Conservation (phyloP, 768 basidiomycete species). For the Roridomyces roridus region DNA sequence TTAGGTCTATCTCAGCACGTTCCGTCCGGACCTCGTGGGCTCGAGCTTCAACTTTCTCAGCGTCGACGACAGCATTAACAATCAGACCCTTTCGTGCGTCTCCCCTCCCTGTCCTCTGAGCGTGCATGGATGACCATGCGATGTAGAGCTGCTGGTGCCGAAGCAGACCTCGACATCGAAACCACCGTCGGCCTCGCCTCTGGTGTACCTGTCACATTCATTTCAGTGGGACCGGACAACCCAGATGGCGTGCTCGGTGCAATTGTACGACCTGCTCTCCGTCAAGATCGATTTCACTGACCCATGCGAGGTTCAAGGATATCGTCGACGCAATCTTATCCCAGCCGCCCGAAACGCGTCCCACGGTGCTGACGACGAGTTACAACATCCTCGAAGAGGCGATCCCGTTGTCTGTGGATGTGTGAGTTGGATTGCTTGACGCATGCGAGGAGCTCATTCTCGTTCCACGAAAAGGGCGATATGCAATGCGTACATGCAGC, state of each 20-base stretch:
- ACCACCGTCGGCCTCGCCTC: constrained; percentile 43
- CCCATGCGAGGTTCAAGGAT: too few species aligned
- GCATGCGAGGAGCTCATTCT: constrained; percentile 35
- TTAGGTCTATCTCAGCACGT: neutral
- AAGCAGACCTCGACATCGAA: too few species aligned
- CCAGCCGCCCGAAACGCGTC: too few species aligned
- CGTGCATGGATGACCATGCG: neutral
- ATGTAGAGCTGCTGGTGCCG: neutral
- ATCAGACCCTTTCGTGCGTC: constrained; percentile 37
- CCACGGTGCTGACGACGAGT: too few species aligned
- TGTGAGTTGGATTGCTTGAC: constrained; percentile 34
- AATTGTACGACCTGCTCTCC: too few species aligned
- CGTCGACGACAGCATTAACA: constrained; percentile 31
- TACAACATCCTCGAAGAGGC: too few species aligned
- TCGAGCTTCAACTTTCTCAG: too few species aligned
- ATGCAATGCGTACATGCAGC: constrained; percentile 27
- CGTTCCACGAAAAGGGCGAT: constrained; percentile 28
- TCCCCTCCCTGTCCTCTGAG: constrained; percentile 9
- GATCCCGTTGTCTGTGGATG: constrained; percentile 33
- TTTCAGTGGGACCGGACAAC: too few species aligned
- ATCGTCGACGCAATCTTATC: too few species aligned
- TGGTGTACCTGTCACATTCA: constrained; percentile 43
- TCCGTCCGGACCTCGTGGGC: neutral
- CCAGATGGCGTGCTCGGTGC: too few species aligned
- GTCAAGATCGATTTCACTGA: too few species aligned